A percentile compares a stretch with the other conserved stretches of the same genome.
Conservation (phyloP, 1,284 basidiomycete species). For the Puccinia polysora region DNA sequence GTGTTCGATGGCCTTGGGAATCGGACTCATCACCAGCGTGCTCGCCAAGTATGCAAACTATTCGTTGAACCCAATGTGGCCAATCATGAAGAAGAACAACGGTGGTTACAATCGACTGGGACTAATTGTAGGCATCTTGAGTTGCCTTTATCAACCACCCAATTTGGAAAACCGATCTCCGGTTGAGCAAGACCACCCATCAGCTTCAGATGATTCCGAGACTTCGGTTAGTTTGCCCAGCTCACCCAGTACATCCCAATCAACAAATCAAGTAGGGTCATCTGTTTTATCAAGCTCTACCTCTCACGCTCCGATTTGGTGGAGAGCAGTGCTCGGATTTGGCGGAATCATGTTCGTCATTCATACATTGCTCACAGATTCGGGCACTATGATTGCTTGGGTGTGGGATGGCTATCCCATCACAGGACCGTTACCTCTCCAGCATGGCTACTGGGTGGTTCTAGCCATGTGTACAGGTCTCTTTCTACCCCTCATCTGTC, state of each 20-base stretch:
- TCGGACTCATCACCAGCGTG: conserved; percentile 67
- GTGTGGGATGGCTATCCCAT: conserved; percentile 83
- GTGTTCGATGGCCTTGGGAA: conserved; percentile 30
- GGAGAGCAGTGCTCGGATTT: conserved; percentile 58
- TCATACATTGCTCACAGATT: conserved; percentile 72
- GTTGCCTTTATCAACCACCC: conserved; percentile 45
- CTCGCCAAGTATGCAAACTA: conserved; percentile 73
- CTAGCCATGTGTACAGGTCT: conserved; percentile 64
- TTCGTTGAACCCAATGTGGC: conserved; percentile 82
- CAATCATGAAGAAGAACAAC: conserved; percentile 58
- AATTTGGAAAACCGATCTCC: not conserved
- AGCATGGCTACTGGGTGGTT: conserved; percentile 68
- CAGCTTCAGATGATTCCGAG: conserved; percentile 3
- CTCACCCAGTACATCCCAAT: not conserved
- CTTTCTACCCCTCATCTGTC: conserved; percentile 20
- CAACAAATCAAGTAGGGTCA: not conserved
- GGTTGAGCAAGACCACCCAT: not conserved
- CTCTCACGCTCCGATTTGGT: conserved; percentile 11
- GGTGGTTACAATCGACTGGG: conserved; percentile 71
- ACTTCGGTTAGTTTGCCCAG: not conserved
- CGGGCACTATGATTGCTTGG: conserved; percentile 80
- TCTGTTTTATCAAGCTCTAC: not conserved
- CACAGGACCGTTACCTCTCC: conserved; percentile 68
- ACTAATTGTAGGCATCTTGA: conserved; percentile 55
- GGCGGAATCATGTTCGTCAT: conserved; percentile 71